Evolutionary conservation across 768 basidiomycete species (phyloP).

Genomic region (Podaxis sp.): DNA sequence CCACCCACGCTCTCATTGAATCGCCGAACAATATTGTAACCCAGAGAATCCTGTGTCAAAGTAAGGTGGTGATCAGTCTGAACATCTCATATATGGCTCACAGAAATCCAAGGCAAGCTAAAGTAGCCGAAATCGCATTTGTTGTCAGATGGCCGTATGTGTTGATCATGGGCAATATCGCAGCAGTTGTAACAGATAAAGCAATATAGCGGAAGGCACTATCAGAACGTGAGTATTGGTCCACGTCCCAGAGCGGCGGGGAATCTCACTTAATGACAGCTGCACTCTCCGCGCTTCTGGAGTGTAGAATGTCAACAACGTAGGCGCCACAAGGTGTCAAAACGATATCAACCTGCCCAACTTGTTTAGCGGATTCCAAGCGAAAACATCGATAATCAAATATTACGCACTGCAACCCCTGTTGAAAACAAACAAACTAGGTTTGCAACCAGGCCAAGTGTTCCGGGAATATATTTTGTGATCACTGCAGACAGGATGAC

Average conservation of each 20-base stretch:
- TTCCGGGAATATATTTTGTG: slow-evolving; percentile 51
- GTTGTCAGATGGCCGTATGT: slow-evolving; percentile 50
- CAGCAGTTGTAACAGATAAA: slow-evolving; percentile 41
- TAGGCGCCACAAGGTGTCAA: slow-evolving; percentile 59
- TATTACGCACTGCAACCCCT: slow-evolving; percentile 11
- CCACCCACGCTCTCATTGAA: not conserved
- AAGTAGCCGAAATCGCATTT: slow-evolving; percentile 42
- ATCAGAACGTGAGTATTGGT: not conserved
- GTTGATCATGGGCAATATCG: slow-evolving; percentile 55
- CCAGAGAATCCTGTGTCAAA: not conserved
- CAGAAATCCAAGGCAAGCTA: slow-evolving; percentile 54
- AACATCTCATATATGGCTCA: slow-evolving; percentile 30
- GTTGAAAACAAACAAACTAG: slow-evolving; percentile 19
- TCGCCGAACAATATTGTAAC: not conserved
- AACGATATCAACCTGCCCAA: slow-evolving; percentile 53
- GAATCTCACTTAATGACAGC: slow-evolving; percentile 51
- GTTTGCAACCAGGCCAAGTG: slow-evolving; percentile 33
- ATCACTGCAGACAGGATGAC: slow-evolving; percentile 48
- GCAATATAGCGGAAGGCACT: slow-evolving; percentile 52
- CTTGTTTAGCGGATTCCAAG: not conserved
- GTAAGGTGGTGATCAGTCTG: not conserved
- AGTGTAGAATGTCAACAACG: slow-evolving; percentile 60
- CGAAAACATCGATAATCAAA: not conserved
- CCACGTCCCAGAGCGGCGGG: not conserved
- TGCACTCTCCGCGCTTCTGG: slow-evolving; percentile 60